Evolutionary conservation across 176 grass and related monocot genomes (phyloP).

Genomic region (Eragrostis nindensis): DNA sequence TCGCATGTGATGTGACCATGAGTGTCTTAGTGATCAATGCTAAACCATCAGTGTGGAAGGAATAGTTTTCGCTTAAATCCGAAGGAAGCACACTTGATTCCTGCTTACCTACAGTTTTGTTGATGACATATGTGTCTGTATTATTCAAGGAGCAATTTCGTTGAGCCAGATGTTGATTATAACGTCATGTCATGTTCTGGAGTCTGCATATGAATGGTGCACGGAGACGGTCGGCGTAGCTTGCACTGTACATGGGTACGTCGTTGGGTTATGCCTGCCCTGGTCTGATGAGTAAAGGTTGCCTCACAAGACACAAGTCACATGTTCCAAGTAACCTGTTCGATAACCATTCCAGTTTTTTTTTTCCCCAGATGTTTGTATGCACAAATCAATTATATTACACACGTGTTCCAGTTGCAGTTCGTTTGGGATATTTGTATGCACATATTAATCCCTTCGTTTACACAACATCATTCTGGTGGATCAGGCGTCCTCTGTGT

Average conservation of each 20-base stretch:
- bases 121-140: neutral
- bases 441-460: constrained; percentile 5
- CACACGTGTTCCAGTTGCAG: neutral
- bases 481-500: neutral
- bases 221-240: no score
- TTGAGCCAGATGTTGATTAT: neutral
- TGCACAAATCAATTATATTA: neutral
- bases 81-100: neutral
- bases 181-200: neutral
- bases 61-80: neutral
- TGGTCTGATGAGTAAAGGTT: neutral
- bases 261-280: neutral
- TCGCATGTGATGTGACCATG: neutral
- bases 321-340: no score
- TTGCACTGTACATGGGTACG: no score
- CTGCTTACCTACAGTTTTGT: neutral
- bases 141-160: neutral
- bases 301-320: neutral
- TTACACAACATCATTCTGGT: neutral
- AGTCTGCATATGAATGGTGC: neutral
- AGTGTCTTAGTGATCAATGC: no score
- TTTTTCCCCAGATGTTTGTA: no score
- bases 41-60: neutral
- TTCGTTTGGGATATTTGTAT: neutral
- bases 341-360: neutral